phyloP scores from a whole-genome alignment of 2,329 filamentous ascomycete genomes.

The Colletotrichum sp. region DNA sequence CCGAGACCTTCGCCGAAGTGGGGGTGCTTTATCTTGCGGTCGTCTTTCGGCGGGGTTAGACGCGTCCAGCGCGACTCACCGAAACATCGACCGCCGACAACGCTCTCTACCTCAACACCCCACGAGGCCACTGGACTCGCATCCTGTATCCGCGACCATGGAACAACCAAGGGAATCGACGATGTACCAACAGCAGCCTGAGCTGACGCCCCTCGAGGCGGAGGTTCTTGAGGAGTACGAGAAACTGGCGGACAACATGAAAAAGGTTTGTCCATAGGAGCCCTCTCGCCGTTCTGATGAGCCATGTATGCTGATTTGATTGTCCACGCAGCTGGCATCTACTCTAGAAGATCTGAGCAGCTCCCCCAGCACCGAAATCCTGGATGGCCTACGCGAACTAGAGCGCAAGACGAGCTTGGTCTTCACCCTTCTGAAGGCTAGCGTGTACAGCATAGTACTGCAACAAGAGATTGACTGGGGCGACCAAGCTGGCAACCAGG shows the following conservation, averaged over 20 bases:
- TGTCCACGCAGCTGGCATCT: constrained; percentile 55
- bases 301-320: background rate
- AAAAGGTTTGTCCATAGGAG: constrained; percentile 64
- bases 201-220: constrained; percentile 83
- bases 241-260: constrained; percentile 86
- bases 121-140: background rate
- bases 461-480: constrained; percentile 93
- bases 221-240: constrained; percentile 96
- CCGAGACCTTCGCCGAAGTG: background rate
- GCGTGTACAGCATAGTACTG: constrained; percentile 97
- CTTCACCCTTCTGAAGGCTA: constrained; percentile 95
- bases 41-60: constrained; percentile 7
- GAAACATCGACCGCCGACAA: background rate
- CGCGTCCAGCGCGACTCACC: constrained; percentile 18
- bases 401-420: constrained; percentile 95
- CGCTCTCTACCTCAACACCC: background rate
- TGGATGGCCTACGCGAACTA: constrained; percentile 84
- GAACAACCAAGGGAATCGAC: constrained; percentile 13
- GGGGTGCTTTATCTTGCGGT: background rate
- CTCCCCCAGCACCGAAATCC: constrained; percentile 78
- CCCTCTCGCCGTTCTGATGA: background rate
- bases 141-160: background rate
- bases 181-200: constrained; percentile 47
- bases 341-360: constrained; percentile 69
- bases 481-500: constrained; percentile 44